These are phyloP conservation scores for Yamadazyma sp. DNA, from an alignment of 805 yeast genomes.

Conservation along the genomic window DNA sequence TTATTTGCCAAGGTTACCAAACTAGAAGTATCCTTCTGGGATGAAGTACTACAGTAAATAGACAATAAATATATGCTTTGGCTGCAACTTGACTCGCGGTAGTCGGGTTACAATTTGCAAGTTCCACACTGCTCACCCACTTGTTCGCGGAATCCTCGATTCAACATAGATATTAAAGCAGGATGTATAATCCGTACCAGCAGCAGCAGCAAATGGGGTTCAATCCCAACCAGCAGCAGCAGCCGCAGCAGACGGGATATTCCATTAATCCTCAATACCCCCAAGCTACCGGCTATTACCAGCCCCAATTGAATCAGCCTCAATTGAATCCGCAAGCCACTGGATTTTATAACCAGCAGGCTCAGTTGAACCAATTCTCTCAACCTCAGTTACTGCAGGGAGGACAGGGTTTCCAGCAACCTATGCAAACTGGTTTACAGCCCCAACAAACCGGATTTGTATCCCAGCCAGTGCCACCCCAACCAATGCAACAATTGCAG, in stretches of 20 bases:
- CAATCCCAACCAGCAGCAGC: slow-evolving; percentile 18
- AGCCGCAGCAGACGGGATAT: slow-evolving; percentile 23
- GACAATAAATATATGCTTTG: too few relatives aligned
- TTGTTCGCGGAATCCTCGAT: slow-evolving; percentile 4
- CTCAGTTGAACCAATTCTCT: slow-evolving; percentile 27
- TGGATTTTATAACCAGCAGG: slow-evolving; percentile 18
- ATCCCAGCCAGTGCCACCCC: too few relatives aligned
- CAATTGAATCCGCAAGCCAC: slow-evolving; percentile 41
- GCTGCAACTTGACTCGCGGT: too few relatives aligned
- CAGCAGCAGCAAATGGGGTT: slow-evolving; percentile 33
- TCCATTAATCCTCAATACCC: slow-evolving; percentile 1
- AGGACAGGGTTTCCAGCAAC: not conserved
- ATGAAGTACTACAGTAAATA: slow-evolving; percentile 47
- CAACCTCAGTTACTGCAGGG: slow-evolving; percentile 15
- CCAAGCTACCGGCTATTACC: slow-evolving; percentile 1
- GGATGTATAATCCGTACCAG: slow-evolving; percentile 43
- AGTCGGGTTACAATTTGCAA: not conserved
- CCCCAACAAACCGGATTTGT: slow-evolving; percentile 16
- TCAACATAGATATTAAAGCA: slow-evolving; percentile 1
- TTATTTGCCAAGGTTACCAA: slow-evolving; percentile 59
- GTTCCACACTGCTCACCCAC: too few relatives aligned
- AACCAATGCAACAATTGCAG: slow-evolving; percentile 21
- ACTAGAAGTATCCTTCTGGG: slow-evolving; percentile 72
- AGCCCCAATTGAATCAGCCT: slow-evolving; percentile 23
- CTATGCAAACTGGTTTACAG: slow-evolving; percentile 16